Conservation (phyloP, 2,329 filamentous ascomycete species). For the Sclerotinia nivalis region DNA sequence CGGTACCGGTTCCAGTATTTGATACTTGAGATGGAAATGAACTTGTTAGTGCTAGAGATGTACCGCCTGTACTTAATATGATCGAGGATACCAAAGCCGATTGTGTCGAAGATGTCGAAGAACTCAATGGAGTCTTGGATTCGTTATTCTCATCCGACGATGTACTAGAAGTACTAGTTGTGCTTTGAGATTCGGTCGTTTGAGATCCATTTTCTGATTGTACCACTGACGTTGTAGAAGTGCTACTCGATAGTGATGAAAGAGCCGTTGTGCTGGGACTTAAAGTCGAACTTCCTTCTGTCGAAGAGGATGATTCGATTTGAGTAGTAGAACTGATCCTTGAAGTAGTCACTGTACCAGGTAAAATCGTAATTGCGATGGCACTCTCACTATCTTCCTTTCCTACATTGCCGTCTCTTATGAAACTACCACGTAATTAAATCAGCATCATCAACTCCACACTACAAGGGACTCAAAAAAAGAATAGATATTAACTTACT, state of each 20-base stretch:
- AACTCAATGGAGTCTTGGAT: background rate
- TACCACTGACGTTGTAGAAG: background rate
- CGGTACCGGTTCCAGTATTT: background rate
- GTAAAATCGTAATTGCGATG: slow-evolving; percentile 9
- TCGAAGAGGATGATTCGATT: background rate
- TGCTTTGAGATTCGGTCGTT: background rate
- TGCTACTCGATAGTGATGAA: background rate
- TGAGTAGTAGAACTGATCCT: background rate
- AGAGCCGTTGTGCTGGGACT: background rate
- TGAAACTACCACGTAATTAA: background rate
- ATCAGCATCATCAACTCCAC: background rate
- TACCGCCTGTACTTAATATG: background rate
- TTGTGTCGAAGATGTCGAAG: background rate
- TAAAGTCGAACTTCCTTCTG: background rate
- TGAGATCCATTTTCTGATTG: background rate
- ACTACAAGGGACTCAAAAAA: no score
- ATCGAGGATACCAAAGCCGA: background rate
- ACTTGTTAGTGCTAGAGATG: no score
- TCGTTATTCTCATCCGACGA: background rate
- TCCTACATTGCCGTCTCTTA: background rate
- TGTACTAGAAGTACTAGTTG: background rate
- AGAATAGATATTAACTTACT: background rate
- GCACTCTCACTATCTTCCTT: background rate
- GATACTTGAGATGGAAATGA: background rate
- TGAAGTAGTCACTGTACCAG: background rate